These are phyloP conservation scores for Silene conica DNA, from an alignment of 148 eudicot species.

Conservation along the genomic window DNA sequence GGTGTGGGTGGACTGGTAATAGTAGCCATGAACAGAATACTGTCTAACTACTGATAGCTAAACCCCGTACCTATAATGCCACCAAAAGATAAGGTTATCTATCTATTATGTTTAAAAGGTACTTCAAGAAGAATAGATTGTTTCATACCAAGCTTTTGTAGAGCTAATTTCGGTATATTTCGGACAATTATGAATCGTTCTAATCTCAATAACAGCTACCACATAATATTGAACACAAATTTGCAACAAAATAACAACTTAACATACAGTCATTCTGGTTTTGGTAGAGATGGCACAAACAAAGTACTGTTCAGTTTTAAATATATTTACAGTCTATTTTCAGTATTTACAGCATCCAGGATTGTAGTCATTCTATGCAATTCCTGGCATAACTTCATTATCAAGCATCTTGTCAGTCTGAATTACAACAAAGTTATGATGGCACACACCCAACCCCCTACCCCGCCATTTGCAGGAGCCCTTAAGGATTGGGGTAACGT, in stretches of 20 bases:
- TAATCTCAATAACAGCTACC: not conserved
- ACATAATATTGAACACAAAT: not conserved
- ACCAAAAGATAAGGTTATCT: not conserved
- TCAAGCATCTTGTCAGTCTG: not conserved
- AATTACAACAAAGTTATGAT: not conserved
- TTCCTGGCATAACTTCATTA: not conserved
- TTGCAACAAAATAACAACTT: not conserved
- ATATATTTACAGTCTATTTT: not conserved
- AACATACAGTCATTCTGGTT: not conserved
- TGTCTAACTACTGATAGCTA: not conserved
- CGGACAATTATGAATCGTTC: not conserved
- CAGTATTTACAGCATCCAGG: not conserved
- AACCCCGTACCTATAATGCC: not conserved
- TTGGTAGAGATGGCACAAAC: not conserved
- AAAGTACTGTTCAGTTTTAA: not conserved
- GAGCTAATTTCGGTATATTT: not conserved
- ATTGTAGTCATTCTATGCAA: not conserved
- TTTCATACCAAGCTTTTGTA: not conserved
- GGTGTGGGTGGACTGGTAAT: constrained; percentile 13
- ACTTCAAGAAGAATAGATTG: not conserved
- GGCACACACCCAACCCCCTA: not conserved
- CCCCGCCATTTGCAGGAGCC: too few species aligned
- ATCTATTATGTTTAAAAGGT: not conserved
- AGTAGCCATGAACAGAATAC: constrained; percentile 18
- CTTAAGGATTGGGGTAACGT: too few species aligned